Conservation (phyloP, 345 rosid genomes). For the Euphorbia pulcherrima region DNA sequence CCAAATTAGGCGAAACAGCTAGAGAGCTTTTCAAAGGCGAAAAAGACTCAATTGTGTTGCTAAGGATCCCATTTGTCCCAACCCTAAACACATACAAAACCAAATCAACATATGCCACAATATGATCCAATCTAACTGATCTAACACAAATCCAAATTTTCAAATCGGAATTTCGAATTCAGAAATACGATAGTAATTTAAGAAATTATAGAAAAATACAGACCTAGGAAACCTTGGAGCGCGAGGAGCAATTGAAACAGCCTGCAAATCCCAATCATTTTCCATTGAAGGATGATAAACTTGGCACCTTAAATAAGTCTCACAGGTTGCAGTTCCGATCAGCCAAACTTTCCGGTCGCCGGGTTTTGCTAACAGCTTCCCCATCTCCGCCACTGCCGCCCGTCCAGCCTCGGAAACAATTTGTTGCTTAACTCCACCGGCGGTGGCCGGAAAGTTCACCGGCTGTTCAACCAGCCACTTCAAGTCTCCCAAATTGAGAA, state of each 20-base stretch:
- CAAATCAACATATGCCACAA: not conserved
- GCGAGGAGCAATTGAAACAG: slow-evolving; percentile 73
- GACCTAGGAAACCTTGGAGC: slow-evolving; percentile 63
- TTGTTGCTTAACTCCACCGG: slow-evolving; percentile 26
- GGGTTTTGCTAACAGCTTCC: slow-evolving; percentile 48
- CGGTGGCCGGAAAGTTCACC: slow-evolving; percentile 13
- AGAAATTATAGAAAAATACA: slow-evolving; percentile 5
- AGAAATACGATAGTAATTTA: not conserved
- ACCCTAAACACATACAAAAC: slow-evolving; percentile 49
- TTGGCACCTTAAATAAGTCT: slow-evolving; percentile 88
- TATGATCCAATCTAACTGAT: slow-evolving; percentile 4
- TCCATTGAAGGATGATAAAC: slow-evolving; percentile 87
- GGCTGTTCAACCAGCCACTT: slow-evolving; percentile 84
- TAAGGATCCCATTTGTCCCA: slow-evolving; percentile 50
- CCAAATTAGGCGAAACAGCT: slow-evolving; percentile 27
- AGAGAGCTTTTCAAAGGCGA: slow-evolving; percentile 55
- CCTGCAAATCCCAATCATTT: slow-evolving; percentile 93
- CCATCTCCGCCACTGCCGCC: slow-evolving; percentile 56
- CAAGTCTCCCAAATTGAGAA: slow-evolving; percentile 85
- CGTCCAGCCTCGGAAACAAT: slow-evolving; percentile 42
- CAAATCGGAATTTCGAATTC: slow-evolving; percentile 12
- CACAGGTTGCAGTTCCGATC: slow-evolving; percentile 94
- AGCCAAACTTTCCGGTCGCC: slow-evolving; percentile 57
- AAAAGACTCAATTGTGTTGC: slow-evolving; percentile 51
- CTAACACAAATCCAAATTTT: slow-evolving; percentile 1